Conservation (phyloP, 768 basidiomycete species). For the Podaxis sp. region DNA sequence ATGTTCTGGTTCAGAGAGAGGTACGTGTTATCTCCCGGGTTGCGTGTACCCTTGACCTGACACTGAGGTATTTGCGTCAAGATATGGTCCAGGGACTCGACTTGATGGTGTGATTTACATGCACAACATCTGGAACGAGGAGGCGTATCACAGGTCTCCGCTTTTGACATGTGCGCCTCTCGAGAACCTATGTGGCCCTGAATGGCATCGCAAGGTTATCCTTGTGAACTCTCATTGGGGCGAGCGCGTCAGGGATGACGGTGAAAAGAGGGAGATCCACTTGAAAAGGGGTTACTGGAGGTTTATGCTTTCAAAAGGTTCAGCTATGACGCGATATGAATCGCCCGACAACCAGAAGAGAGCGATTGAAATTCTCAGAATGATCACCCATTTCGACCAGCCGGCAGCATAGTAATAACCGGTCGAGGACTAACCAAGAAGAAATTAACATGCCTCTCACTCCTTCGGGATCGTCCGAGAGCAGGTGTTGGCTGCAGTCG, state of each 20-base stretch:
- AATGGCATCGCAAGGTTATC: background rate
- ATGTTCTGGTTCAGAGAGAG: background rate
- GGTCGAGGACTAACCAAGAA: no score
- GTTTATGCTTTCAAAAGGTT: conserved; percentile 2
- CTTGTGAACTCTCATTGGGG: conserved; percentile 9
- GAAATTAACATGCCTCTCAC: no score
- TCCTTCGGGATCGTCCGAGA: no score
- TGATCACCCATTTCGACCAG: background rate
- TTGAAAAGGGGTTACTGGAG: conserved; percentile 1
- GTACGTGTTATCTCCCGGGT: background rate
- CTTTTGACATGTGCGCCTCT: background rate
- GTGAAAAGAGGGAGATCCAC: background rate
- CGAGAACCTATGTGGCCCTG: conserved; percentile 1
- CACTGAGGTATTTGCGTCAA: background rate
- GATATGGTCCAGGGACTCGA: background rate
- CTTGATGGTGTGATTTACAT: conserved; percentile 13
- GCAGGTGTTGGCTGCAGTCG: no score
- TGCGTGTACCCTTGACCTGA: background rate
- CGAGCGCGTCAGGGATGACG: background rate
- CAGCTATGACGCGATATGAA: background rate
- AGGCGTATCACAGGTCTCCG: background rate
- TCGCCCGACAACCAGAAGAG: background rate
- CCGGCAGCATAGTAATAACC: no score
- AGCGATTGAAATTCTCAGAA: background rate
- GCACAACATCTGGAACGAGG: conserved; percentile 14